Evolutionary conservation across 2,329 filamentous ascomycete genomes (phyloP).

Genomic region (Alternaria panax): DNA sequence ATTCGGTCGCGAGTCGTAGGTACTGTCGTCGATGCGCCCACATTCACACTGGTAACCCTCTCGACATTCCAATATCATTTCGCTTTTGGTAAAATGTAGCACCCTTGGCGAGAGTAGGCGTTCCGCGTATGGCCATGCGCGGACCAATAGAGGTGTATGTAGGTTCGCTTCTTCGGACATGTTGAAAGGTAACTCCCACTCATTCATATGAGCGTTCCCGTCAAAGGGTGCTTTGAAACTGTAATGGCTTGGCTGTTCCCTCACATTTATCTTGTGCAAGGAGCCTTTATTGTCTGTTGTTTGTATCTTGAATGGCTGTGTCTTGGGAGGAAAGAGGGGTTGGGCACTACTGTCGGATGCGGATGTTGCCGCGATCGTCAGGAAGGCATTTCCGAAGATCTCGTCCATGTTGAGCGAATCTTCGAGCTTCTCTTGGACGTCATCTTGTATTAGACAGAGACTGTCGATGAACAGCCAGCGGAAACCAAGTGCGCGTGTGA

Average conservation of each 20-base stretch:
- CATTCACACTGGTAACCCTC: slow-evolving; percentile 49
- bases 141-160: slow-evolving; percentile 42
- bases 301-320: slow-evolving; percentile 43
- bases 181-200: slow-evolving; percentile 46
- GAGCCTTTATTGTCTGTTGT: slow-evolving; percentile 44
- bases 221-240: slow-evolving; percentile 48
- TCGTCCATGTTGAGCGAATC: slow-evolving; percentile 39
- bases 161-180: slow-evolving; percentile 38
- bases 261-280: slow-evolving; percentile 40
- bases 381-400: slow-evolving; percentile 43
- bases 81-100: slow-evolving; percentile 45
- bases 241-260: slow-evolving; percentile 47
- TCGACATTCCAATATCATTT: slow-evolving; percentile 49
- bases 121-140: slow-evolving; percentile 46
- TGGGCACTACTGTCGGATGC: slow-evolving; percentile 37
- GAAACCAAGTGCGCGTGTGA: slow-evolving; percentile 47
- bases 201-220: slow-evolving; percentile 45
- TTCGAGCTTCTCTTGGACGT: slow-evolving; percentile 34
- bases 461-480: slow-evolving; percentile 49
- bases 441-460: slow-evolving; percentile 45
- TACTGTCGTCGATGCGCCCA: slow-evolving; percentile 40
- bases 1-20: slow-evolving; percentile 42
- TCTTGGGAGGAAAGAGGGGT: slow-evolving; percentile 35
- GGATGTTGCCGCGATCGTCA: slow-evolving; percentile 46
- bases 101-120: slow-evolving; percentile 43